Conservation (phyloP, 2,329 filamentous ascomycete genomes). For the Aureobasidium sp. region DNA sequence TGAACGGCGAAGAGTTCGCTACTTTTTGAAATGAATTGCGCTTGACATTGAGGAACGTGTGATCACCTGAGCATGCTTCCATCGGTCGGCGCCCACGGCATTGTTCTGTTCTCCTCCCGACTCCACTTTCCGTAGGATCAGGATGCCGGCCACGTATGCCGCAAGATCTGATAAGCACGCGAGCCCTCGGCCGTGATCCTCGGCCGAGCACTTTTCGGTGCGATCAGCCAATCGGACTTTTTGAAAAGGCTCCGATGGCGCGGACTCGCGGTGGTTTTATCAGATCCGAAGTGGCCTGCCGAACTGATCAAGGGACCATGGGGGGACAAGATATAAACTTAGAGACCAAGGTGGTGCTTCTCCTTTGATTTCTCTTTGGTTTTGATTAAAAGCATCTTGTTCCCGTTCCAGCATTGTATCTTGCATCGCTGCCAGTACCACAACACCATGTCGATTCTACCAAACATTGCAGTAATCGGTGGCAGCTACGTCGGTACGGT, state of each 20-base stretch:
- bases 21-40: too few species aligned
- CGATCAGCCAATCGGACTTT: neutral
- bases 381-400: too few species aligned
- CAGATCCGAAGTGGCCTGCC: constrained; percentile 7
- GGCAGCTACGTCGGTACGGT: constrained; percentile 7
- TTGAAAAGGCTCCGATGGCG: neutral
- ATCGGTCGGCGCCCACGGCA: neutral
- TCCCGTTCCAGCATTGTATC: neutral
- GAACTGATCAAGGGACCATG: neutral
- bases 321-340: neutral
- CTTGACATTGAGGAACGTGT: too few species aligned
- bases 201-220: neutral
- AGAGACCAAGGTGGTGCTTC: neutral
- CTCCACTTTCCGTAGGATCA: neutral
- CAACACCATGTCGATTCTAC: neutral
- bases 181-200: neutral
- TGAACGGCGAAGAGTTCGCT: neutral
- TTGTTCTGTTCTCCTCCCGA: neutral
- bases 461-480: constrained; percentile 7
- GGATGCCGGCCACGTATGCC: neutral
- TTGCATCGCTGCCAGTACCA: neutral
- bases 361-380: neutral
- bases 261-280: neutral
- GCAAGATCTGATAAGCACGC: too few species aligned
- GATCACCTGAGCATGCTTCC: too few species aligned